Base-by-base conservation (phyloP, 108 stramenopile genomes). In the Cylindrotheca fusiformis region DNA sequence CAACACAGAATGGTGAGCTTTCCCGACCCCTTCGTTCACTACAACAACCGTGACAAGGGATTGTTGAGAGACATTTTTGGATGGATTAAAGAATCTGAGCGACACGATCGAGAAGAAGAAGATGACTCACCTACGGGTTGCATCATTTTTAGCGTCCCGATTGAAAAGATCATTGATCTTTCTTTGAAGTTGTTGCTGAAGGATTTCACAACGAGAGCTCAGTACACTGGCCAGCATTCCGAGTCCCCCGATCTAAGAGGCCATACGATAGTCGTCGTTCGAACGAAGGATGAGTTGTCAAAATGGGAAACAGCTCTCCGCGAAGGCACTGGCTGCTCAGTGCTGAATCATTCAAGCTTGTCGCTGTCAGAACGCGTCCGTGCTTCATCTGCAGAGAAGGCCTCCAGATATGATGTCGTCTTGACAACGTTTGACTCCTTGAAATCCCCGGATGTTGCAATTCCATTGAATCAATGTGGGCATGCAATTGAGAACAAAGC, bases 341-440 rank as follows among this genome's bases (percentile, higher is more conserved):
- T 88, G 3, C 54, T 83, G 48, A 85, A 83, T 62, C 84, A 85
- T 69, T 60, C 84, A 8, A 58, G 65, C 10, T 48, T 83, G 26
- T 69, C 80, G 30, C 61, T 75, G 10, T 71, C 68, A 25, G 66
- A 78, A 41, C 72, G 84, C 24, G 82, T 83, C 36, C 73, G 72
- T 46, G 36, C 69, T 2, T 63, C 58, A 14, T 69, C 71, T 29
- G 79, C 87, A 4, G 63, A 71, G 33, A 81, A 74, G 55, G 83
- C 71, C 49, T 65, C 70, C 32, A 67, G 58, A 0, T 81, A 72
- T 58, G 82, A 88, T 71, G 82, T 88, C 46, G 77, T 82, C 8
- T 33, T 87, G 36, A 76, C 81, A 29, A 87, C 83, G 2, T 87
- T 77, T 53, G 87, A 88, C 48, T 75, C 74, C 6, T 49, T 88